Conservation (phyloP, 2,329 filamentous ascomycete species). For the Fusarium verrucosum region DNA sequence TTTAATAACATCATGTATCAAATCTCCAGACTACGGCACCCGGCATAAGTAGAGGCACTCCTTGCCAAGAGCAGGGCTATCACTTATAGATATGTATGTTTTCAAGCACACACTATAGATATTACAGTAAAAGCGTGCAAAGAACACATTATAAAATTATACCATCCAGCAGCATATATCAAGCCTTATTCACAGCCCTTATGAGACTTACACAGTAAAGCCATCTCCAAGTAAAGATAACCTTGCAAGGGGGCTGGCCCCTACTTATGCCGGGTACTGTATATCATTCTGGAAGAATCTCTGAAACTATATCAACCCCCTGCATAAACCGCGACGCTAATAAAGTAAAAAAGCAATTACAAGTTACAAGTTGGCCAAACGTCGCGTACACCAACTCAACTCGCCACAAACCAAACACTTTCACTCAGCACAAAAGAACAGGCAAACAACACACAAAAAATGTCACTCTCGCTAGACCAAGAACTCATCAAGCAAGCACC, state of each 20-base stretch:
- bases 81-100: no score
- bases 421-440: not conserved
- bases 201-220: no score
- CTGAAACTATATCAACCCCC: not conserved
- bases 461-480: not conserved
- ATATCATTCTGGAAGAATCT: not conserved
- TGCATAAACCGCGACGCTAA: not conserved
- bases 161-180: no score
- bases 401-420: not conserved
- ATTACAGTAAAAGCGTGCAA: no score
- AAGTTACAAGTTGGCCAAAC: not conserved
- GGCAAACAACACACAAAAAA: not conserved
- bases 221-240: no score
- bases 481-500: conserved; percentile 20
- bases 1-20: not conserved
- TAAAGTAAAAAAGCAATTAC: not conserved
- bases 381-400: not conserved
- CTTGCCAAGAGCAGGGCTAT: no score
- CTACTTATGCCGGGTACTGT: no score
- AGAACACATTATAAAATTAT: no score
- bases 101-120: no score
- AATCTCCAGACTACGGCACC: not conserved
- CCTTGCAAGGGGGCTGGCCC: no score
- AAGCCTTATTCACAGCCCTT: no score
- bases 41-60: no score